Evolutionary conservation across 306 rosid species (phyloP).

Genomic region (Quillaja saponaria): DNA sequence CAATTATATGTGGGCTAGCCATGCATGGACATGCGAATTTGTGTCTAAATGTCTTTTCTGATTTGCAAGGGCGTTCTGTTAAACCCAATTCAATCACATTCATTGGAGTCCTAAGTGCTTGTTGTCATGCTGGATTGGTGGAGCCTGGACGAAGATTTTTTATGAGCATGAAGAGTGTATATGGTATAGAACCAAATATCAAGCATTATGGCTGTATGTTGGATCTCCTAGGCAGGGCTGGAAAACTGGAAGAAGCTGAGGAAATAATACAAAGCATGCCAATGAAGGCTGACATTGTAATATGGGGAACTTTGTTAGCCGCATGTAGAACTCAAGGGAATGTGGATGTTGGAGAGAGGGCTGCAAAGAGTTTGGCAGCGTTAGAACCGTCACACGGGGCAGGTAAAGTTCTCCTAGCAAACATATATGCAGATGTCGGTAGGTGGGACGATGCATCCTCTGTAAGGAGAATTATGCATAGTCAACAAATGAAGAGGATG

Average conservation of each 20-base stretch:
- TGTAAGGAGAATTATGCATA: conserved; percentile 58
- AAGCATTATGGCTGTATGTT: conserved; percentile 94
- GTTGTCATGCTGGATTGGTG: conserved; percentile 87
- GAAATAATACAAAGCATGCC: conserved; percentile 70
- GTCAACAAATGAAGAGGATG: conserved; percentile 48
- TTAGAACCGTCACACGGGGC: conserved; percentile 81
- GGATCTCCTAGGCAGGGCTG: conserved; percentile 94
- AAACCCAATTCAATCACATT: conserved; percentile 80
- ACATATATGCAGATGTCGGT: conserved; percentile 80
- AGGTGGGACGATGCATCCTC: conserved; percentile 79
- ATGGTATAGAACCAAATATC: conserved; percentile 71
- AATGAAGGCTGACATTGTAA: conserved; percentile 72
- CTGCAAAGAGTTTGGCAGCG: conserved; percentile 61
- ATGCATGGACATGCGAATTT: conserved; percentile 71
- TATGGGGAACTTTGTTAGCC: conserved; percentile 91
- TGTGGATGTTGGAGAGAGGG: conserved; percentile 74
- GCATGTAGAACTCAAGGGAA: conserved; percentile 83
- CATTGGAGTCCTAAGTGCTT: conserved; percentile 79
- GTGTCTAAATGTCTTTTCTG: conserved; percentile 67
- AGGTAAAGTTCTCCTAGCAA: conserved; percentile 71
- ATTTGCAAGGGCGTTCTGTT: conserved; percentile 54
- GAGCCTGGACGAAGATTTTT: conserved; percentile 69
- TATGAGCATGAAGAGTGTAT: conserved; percentile 62
- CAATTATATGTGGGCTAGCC: conserved; percentile 82
- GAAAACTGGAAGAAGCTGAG: conserved; percentile 75